Percentiles rank a stretch among this genome's conserved stretches.
Conservation (phyloP, 2,329 filamentous ascomycete species). For the Macrophomina phaseolina region DNA sequence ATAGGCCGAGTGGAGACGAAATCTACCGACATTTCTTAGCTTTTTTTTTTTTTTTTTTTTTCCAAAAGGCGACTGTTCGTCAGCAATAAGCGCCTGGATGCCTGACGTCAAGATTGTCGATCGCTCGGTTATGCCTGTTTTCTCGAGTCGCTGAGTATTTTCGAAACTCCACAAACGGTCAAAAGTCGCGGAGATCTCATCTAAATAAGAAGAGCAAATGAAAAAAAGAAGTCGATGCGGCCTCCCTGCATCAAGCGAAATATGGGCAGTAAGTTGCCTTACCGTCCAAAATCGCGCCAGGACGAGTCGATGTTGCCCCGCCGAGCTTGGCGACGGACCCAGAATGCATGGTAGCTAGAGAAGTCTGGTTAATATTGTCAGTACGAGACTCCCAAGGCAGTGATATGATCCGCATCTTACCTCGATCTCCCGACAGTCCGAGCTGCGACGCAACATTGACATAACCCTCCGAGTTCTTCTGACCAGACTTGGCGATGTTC, state of each 20-base stretch:
- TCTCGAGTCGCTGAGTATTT: not conserved
- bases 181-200: not conserved
- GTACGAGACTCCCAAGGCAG: not conserved
- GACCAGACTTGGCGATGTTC: conserved; percentile 52
- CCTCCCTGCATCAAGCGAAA: not conserved
- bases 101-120: conserved; percentile 2
- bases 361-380: conserved; percentile 29
- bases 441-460: conserved; percentile 66
- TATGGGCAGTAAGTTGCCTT: not conserved
- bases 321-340: conserved; percentile 29
- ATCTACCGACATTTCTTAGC: no score
- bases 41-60: no score
- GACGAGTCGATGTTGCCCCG: conserved; percentile 6
- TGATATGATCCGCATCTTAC: conserved; percentile 38
- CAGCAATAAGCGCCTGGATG: not conserved
- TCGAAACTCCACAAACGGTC: not conserved
- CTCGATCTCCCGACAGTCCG: conserved; percentile 61
- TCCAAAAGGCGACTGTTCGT: not conserved
- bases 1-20: no score
- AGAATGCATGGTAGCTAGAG: conserved; percentile 32
- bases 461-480: conserved; percentile 60
- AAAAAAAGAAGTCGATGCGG: no score
- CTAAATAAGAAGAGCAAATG: not conserved
- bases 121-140: not conserved
- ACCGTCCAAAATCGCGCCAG: conserved; percentile 2